Base-by-base conservation (phyloP, 768 basidiomycete genomes). In the Lyophyllum shimeji region DNA sequence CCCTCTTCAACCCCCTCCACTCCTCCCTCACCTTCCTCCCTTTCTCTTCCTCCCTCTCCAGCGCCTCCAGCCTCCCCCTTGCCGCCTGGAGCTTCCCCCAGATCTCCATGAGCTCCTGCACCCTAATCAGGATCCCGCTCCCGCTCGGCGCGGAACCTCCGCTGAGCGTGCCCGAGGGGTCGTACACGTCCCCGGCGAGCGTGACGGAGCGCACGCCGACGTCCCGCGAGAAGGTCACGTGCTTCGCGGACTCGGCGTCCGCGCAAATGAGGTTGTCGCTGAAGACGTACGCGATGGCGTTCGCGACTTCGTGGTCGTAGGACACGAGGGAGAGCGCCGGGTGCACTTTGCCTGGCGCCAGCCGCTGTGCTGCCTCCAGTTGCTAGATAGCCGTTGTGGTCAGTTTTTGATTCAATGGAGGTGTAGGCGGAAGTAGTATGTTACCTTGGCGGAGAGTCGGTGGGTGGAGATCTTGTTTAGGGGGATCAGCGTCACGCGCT, bases 211-310 rank as follows among this genome's bases (percentile, higher is more conserved):
- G 86, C 47, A 90, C 85, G 20, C 79, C 77, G 13, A 89, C 79
- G 9, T 83, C 76, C 18, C 67, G 72, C 53, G 85, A 76, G 76
- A 98, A 98, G 0, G 97, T 97, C 42, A 97, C 90, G 0, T 75
- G 71, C 67, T 93, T 93, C 0, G 97, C 97, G 0, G 94, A 80
- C 18, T 87, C 86, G 2, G 94, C 83, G 62, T 96, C 93, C 46
- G 87, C 85, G 68, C 95, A 98, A 67, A 99, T 87, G 58, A 98
- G 80, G 2, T 91, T 93, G 68, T 95, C 89, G 53, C 90, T 88
- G 69, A 98, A 99, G 18, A 98, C 95, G 71, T 87, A 98, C 12
- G 86, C 78, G 83, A 98, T 94, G 17, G 97, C 97, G 27, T 85
- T 87, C 3, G 85, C 79, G 29, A 98, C 89, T 44, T 95, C 91